A percentile compares a stretch with the other conserved stretches of the same genome.
Conservation (phyloP, 2,329 filamentous ascomycete genomes). For the Trichoderma sp. region DNA sequence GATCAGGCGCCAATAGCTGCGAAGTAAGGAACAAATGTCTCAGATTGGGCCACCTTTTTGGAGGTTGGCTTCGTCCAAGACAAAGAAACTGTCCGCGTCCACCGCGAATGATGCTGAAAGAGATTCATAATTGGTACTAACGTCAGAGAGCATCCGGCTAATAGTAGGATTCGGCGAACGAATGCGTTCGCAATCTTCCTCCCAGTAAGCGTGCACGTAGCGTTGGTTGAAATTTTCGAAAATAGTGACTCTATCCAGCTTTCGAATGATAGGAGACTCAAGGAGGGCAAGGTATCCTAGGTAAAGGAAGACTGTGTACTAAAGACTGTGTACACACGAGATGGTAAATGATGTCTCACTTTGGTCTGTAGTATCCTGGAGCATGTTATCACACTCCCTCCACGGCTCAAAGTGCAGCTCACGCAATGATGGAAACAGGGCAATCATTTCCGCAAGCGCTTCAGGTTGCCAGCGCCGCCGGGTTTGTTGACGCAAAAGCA, state of each 20-base stretch:
- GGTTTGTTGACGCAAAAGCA: conserved; percentile 41
- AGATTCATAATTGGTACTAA: background rate
- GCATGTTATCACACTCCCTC: conserved; percentile 33
- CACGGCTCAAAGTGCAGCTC: conserved; percentile 43
- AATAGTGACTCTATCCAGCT: background rate
- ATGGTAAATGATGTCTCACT: background rate
- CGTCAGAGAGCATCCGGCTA: background rate
- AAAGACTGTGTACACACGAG: background rate
- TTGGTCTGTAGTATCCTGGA: background rate
- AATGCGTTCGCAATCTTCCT: conserved; percentile 12
- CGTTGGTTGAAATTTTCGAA: conserved; percentile 19
- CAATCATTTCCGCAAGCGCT: conserved; percentile 34
- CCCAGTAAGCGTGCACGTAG: background rate
- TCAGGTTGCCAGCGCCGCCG: conserved; percentile 36
- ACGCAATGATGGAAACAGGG: conserved; percentile 37
- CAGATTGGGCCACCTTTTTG: conserved; percentile 32
- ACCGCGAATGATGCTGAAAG: conserved; percentile 35
- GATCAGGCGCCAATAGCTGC: conserved; percentile 30
- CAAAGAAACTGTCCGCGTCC: conserved; percentile 35
- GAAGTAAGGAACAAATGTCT: conserved; percentile 35
- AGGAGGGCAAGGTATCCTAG: background rate
- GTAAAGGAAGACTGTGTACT: background rate
- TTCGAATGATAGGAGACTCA: background rate
- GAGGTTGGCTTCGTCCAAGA: background rate
- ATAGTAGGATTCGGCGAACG: background rate